Conservation (phyloP, 1,139 yeast genomes). For the Pneumocystis murina region DNA sequence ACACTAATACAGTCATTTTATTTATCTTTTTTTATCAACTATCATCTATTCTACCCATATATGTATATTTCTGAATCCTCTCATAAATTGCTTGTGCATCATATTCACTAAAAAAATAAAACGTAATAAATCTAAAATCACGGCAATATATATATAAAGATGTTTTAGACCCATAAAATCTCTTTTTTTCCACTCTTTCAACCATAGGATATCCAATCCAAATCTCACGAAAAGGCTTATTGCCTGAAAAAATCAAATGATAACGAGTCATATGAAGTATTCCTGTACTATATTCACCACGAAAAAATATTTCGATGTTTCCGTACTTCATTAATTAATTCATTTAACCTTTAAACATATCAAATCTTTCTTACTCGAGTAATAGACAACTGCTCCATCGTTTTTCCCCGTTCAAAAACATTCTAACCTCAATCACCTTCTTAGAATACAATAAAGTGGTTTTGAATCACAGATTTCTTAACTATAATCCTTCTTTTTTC, state of each 20-base stretch:
- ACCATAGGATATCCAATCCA: slow-evolving; percentile 92
- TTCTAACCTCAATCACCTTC: background rate
- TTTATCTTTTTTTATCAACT: slow-evolving; percentile 24
- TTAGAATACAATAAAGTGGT: background rate
- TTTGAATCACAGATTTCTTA: background rate
- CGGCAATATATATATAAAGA: slow-evolving; percentile 61
- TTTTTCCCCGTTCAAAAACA: background rate
- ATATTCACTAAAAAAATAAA: slow-evolving; percentile 49
- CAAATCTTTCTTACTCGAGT: background rate
- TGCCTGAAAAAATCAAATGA: slow-evolving; percentile 54
- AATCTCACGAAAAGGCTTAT: slow-evolving; percentile 36
- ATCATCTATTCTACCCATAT: slow-evolving; percentile 23
- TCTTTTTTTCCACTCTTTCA: slow-evolving; percentile 44
- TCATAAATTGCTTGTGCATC: slow-evolving; percentile 60
- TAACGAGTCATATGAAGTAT: slow-evolving; percentile 65
- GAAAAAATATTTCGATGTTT: slow-evolving; percentile 47
- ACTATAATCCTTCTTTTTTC: background rate
- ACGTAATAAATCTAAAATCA: slow-evolving; percentile 72
- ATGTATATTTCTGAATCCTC: slow-evolving; percentile 52
- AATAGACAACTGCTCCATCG: background rate
- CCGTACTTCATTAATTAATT: background rate
- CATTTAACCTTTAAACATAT: background rate
- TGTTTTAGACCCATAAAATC: slow-evolving; percentile 30
- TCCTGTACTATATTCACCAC: slow-evolving; percentile 55
- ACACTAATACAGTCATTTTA: slow-evolving; percentile 26